Base-by-base conservation (phyloP, 139 green algal species). In the Medakamo hakoo region DNA sequence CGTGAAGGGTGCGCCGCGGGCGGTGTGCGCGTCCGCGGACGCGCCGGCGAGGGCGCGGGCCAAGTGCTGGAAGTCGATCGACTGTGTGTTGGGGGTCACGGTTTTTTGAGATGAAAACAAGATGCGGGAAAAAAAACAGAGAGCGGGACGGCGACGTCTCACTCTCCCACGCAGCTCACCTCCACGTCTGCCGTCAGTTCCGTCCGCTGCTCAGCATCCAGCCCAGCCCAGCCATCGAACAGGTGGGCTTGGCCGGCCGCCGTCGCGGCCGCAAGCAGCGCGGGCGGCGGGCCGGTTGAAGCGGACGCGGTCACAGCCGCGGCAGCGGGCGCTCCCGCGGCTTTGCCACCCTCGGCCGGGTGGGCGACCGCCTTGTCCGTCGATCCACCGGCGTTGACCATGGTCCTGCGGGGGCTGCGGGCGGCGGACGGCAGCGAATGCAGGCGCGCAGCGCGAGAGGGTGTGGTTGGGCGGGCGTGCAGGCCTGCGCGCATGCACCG, bases 161-260 rank as follows among this genome's bases (percentile, higher is more conserved):
- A 1, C 30, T 20, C 2, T n/a, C n/a, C n/a, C 30, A 25, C 24
- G 4, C 24, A 27, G 21, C 49, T 48, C 57, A 73, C 76, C 70
- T 78, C 24, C 14, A 84, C 26, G 3, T 85, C 69, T 5, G n/a
- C n/a, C 30, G 71, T 57, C n/a, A 84, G 59, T 9, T 64, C 21
- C 19, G 62, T 55, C 64, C 74, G 70, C 59, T 88, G 58, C 4
- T 62, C 55, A 2, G 60, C 48, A 1, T 25, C 63, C 16, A 89
- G 67, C 1, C 22, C 2, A 1, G 67, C 67, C 72, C 77, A 87
- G 28, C 69, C 55, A 3, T 64, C 63, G 28, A 86, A 52, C 0
- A 88, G 55, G 49, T 88, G 81, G 3, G 63, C 63, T 60, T 88
- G 81, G 0, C 74, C 74, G 1, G 66, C 63, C n/a, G 55, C 27